Evolutionary conservation across 1,284 basidiomycete species (phyloP).

Genomic region (Sanguinoderma infundibulare): DNA sequence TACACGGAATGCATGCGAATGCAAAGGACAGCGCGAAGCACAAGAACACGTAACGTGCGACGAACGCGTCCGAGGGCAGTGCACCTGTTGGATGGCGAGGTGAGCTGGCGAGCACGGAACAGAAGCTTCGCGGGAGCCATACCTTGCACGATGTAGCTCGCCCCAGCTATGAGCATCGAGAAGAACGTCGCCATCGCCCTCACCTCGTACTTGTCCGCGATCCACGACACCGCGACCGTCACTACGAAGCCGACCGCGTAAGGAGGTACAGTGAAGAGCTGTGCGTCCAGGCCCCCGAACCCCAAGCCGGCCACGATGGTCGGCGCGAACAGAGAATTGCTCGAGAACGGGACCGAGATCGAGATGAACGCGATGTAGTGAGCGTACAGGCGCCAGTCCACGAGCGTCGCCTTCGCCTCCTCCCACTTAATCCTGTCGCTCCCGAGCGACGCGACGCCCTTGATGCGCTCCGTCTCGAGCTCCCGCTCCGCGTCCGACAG

Average conservation of each 20-base stretch:
- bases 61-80: slow-evolving; percentile 33
- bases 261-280: slow-evolving; percentile 61
- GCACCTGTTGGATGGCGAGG: slow-evolving; percentile 18
- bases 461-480: slow-evolving; percentile 35
- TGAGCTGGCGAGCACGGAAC: neutral
- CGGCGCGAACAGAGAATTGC: slow-evolving; percentile 41
- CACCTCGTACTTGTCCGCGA: slow-evolving; percentile 24
- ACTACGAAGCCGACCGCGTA: slow-evolving; percentile 45
- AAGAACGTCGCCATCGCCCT: slow-evolving; percentile 21
- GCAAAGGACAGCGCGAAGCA: slow-evolving; percentile 38
- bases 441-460: slow-evolving; percentile 34
- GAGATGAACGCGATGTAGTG: slow-evolving; percentile 40
- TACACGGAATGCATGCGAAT: slow-evolving; percentile 39
- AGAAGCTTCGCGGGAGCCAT: neutral
- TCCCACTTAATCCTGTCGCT: slow-evolving; percentile 34
- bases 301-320: slow-evolving; percentile 47
- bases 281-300: slow-evolving; percentile 48
- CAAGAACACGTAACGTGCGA: slow-evolving; percentile 37
- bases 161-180: slow-evolving; percentile 20
- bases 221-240: slow-evolving; percentile 31
- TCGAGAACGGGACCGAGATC: slow-evolving; percentile 39
- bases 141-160: slow-evolving; percentile 26
- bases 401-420: slow-evolving; percentile 36
- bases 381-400: slow-evolving; percentile 38
- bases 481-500: slow-evolving; percentile 38